Conservation (phyloP, 1,139 yeast genomes). For the Taphrina betulina region DNA sequence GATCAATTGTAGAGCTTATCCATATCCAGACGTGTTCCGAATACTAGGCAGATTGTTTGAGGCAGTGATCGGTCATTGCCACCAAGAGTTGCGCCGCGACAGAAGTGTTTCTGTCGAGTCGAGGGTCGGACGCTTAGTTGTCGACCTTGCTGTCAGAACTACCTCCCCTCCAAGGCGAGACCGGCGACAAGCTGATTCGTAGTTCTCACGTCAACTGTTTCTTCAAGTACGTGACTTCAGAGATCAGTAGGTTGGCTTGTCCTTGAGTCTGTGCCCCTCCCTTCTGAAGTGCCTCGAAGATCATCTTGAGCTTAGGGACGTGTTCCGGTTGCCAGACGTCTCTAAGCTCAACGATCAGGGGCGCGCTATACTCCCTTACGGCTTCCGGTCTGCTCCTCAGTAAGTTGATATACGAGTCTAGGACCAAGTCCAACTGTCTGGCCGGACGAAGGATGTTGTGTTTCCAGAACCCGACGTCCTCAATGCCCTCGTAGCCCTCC, state of each 20-base stretch:
- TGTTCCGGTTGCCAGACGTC: slow-evolving; percentile 17
- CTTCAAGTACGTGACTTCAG: not conserved
- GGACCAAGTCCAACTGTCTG: slow-evolving; percentile 13
- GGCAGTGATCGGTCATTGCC: too few species aligned
- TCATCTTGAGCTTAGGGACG: slow-evolving; percentile 1
- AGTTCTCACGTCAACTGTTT: too few species aligned
- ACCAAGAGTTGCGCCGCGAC: too few species aligned
- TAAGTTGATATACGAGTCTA: slow-evolving; percentile 6
- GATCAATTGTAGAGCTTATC: too few species aligned
- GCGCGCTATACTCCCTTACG: slow-evolving; percentile 6
- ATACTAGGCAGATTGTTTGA: too few species aligned
- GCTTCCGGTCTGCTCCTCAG: slow-evolving; percentile 4
- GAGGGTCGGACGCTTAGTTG: too few species aligned
- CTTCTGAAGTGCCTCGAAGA: not conserved
- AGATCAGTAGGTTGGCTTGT: slow-evolving; percentile 16
- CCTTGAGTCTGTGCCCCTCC: slow-evolving; percentile 21
- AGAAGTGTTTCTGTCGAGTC: too few species aligned
- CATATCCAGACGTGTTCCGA: too few species aligned
- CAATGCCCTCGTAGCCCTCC: slow-evolving; percentile 14
- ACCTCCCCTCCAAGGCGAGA: too few species aligned
- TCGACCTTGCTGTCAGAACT: too few species aligned
- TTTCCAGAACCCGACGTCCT: slow-evolving; percentile 31
- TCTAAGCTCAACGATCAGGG: slow-evolving; percentile 16
- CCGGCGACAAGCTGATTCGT: too few species aligned
- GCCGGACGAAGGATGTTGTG: slow-evolving; percentile 22